phyloP scores from a whole-genome alignment of 306 rosid genomes.

The Cicer cuneatum region DNA sequence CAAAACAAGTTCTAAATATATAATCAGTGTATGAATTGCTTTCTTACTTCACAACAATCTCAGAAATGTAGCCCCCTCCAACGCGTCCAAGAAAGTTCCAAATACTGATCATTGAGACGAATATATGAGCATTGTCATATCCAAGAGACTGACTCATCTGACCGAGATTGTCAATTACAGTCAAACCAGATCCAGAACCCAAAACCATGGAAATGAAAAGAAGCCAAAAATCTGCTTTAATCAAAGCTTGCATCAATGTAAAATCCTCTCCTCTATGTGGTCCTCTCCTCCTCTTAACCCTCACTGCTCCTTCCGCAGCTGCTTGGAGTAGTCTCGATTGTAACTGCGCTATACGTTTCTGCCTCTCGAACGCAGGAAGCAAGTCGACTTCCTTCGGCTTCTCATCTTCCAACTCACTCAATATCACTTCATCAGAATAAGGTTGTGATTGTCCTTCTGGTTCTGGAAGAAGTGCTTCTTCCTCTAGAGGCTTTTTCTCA shows the following conservation, averaged over 20 bases:
- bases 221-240: conserved; percentile 95
- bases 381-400: conserved; percentile 59
- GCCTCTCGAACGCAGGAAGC: conserved; percentile 57
- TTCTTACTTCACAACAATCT: conserved; percentile 77
- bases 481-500: conserved; percentile 54
- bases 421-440: conserved; percentile 59
- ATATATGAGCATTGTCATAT: conserved; percentile 68
- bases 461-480: conserved; percentile 64
- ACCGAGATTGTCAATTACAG: conserved; percentile 89
- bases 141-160: conserved; percentile 86
- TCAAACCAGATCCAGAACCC: conserved; percentile 94
- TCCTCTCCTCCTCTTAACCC: conserved; percentile 82
- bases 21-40: conserved; percentile 5
- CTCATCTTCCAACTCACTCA: conserved; percentile 66
- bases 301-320: conserved; percentile 85
- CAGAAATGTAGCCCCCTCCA: conserved; percentile 92
- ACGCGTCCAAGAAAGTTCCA: conserved; percentile 99
- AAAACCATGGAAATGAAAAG: conserved; percentile 77
- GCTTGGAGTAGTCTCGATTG: conserved; percentile 59
- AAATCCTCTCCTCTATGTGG: conserved; percentile 92
- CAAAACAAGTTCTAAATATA: not conserved
- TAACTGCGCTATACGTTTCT: conserved; percentile 55
- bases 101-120: conserved; percentile 88
- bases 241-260: conserved; percentile 85
- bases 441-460: conserved; percentile 50